Evolutionary conservation across 2,329 filamentous ascomycete species (phyloP).

Genomic region (Metarhizium humberi): DNA sequence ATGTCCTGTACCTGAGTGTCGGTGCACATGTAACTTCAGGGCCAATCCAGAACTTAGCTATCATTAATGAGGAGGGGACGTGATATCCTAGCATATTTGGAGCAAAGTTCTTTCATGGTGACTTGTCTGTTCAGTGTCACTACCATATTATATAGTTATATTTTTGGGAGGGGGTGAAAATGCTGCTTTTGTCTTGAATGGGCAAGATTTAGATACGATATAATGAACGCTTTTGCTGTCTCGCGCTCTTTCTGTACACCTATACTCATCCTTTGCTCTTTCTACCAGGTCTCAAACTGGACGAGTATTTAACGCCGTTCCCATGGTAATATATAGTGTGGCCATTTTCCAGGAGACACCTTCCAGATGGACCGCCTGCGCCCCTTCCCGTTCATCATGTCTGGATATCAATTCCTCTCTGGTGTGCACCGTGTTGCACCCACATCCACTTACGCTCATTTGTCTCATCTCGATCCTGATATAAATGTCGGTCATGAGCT

Average conservation of each 20-base stretch:
- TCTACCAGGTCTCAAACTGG: background rate
- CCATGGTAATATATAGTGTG: background rate
- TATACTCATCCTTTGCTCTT: background rate
- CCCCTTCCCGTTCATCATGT: background rate
- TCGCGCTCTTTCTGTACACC: background rate
- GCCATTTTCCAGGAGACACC: background rate
- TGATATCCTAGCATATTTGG: background rate
- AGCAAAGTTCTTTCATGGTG: background rate
- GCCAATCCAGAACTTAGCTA: conserved; percentile 52
- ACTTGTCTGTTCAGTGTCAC: background rate
- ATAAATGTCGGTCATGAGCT: background rate
- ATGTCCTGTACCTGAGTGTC: conserved; percentile 60
- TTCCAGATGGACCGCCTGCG: background rate
- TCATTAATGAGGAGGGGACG: conserved; percentile 14
- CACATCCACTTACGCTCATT: background rate
- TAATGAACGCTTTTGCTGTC: background rate
- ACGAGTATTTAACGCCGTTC: background rate
- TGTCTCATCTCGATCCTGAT: background rate
- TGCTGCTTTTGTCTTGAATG: background rate
- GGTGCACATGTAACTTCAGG: conserved; percentile 54
- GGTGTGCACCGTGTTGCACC: background rate
- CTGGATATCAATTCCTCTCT: background rate
- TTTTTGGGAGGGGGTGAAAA: background rate
- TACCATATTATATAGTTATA: background rate
- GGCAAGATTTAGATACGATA: background rate